Evolutionary conservation across 2,329 filamentous ascomycete genomes (phyloP).

Genomic region (Aspergillus udagawae): DNA sequence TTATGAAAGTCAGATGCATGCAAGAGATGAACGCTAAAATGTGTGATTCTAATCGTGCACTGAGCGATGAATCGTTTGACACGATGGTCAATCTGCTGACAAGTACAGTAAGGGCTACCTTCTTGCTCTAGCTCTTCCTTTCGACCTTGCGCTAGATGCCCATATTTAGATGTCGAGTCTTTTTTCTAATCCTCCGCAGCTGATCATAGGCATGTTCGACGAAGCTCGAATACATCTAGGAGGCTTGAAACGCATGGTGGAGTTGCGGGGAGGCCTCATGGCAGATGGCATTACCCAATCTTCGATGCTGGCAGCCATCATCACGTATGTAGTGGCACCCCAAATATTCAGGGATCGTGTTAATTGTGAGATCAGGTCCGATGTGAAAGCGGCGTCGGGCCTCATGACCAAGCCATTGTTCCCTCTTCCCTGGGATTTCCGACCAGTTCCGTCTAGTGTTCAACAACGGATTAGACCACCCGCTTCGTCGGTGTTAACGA

Average conservation of each 20-base stretch:
- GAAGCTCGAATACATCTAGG: conserved; percentile 38
- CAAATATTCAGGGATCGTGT: neutral
- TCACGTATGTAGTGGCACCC: conserved; percentile 21
- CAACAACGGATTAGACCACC: conserved; percentile 27
- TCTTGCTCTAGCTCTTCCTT: neutral
- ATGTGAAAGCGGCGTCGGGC: conserved; percentile 33
- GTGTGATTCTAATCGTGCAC: conserved; percentile 20
- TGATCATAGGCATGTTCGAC: conserved; percentile 36
- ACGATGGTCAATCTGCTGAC: conserved; percentile 36
- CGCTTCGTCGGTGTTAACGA: conserved; percentile 19
- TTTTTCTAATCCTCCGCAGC: conserved; percentile 18
- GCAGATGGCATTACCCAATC: conserved; percentile 21
- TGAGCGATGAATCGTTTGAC: conserved; percentile 33
- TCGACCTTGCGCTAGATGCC: neutral
- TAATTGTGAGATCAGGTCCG: conserved; percentile 22
- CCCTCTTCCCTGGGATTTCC: conserved; percentile 29
- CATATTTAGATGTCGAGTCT: neutral
- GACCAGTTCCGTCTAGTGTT: conserved; percentile 25
- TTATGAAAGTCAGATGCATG: conserved; percentile 36
- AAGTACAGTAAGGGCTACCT: conserved; percentile 27
- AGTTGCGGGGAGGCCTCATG: conserved; percentile 32
- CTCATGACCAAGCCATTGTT: conserved; percentile 33
- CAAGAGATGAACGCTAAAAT: conserved; percentile 31
- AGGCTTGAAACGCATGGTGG: conserved; percentile 36
- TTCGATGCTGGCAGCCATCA: conserved; percentile 23